Evolutionary conservation across 371 early-diverging fungal species (phyloP).

Genomic region (Mucor ambiguus): DNA sequence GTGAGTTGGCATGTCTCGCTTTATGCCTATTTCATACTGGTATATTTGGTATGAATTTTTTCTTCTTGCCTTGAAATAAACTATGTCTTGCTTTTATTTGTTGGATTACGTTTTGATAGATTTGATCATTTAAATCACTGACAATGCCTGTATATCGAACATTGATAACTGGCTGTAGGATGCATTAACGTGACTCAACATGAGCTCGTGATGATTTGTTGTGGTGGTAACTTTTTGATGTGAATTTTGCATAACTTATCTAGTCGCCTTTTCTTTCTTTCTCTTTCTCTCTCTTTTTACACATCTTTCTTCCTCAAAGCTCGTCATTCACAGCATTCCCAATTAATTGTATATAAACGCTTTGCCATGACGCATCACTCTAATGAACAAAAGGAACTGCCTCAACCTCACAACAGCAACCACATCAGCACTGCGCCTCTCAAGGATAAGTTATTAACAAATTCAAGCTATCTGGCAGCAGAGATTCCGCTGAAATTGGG

Average conservation of each 20-base stretch:
- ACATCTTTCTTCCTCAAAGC: not conserved
- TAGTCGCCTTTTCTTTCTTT: not conserved
- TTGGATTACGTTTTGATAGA: too few relatives aligned
- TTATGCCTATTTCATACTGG: too few relatives aligned
- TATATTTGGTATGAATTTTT: too few relatives aligned
- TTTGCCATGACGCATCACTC: not conserved
- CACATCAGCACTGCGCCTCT: constrained; percentile 49
- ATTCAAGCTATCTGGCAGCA: constrained; percentile 54
- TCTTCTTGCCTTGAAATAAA: too few relatives aligned
- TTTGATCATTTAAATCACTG: too few relatives aligned
- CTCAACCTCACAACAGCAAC: constrained; percentile 55
- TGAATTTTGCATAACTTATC: constrained; percentile 6
- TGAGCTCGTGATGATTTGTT: constrained; percentile 5
- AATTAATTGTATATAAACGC: not conserved
- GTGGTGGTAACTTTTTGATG: not conserved
- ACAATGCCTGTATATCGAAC: too few relatives aligned
- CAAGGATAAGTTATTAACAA: constrained; percentile 48
- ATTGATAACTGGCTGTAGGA: not conserved
- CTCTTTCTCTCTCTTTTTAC: not conserved
- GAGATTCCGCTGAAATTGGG: constrained; percentile 56
- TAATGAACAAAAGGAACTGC: constrained; percentile 23
- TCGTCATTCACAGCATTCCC: not conserved
- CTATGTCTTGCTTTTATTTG: too few relatives aligned
- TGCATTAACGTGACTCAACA: constrained; percentile 2
- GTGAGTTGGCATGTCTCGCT: too few relatives aligned